These are phyloP conservation scores for Boletus barrowsii DNA, from an alignment of 768 basidiomycete genomes.

Conservation along the genomic window DNA sequence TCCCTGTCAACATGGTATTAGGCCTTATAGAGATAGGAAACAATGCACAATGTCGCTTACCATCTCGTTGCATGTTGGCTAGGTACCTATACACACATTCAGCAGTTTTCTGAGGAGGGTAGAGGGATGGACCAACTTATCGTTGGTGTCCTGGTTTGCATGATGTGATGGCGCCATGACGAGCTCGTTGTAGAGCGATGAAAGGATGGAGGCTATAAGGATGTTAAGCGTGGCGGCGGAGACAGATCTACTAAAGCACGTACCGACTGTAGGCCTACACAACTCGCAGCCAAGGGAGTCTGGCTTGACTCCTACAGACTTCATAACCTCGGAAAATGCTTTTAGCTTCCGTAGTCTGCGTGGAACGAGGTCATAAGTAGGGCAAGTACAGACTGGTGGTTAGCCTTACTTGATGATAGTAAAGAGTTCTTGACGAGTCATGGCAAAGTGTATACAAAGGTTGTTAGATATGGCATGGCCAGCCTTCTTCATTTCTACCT, in stretches of 20 bases:
- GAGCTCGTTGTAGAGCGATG: slow-evolving; percentile 59
- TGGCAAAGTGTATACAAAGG: slow-evolving; percentile 64
- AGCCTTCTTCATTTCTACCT: slow-evolving; percentile 65
- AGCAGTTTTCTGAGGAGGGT: too few species aligned
- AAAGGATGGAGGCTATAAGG: slow-evolving; percentile 37
- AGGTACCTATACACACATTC: slow-evolving; percentile 40
- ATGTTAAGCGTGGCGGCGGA: background rate
- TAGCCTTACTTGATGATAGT: slow-evolving; percentile 46
- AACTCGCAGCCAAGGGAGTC: slow-evolving; percentile 65
- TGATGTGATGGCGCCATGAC: slow-evolving; percentile 62
- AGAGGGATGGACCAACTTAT: slow-evolving; percentile 27
- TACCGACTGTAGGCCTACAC: slow-evolving; percentile 68
- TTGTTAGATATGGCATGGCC: slow-evolving; percentile 57
- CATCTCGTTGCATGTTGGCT: slow-evolving; percentile 71
- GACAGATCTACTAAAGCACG: background rate
- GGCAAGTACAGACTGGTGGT: background rate
- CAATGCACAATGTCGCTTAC: slow-evolving; percentile 19
- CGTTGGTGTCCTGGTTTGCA: slow-evolving; percentile 71
- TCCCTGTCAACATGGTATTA: slow-evolving; percentile 32
- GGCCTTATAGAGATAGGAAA: background rate
- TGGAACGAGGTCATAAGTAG: background rate
- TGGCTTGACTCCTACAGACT: slow-evolving; percentile 42
- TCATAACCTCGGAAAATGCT: slow-evolving; percentile 55
- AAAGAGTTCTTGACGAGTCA: slow-evolving; percentile 66
- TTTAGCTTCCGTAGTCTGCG: slow-evolving; percentile 52